Percentiles rank a stretch among this genome's conserved stretches.
These are phyloP conservation scores for Crucihimalaya himalaica DNA, from an alignment of 345 rosid genomes.

Conservation along the genomic window DNA sequence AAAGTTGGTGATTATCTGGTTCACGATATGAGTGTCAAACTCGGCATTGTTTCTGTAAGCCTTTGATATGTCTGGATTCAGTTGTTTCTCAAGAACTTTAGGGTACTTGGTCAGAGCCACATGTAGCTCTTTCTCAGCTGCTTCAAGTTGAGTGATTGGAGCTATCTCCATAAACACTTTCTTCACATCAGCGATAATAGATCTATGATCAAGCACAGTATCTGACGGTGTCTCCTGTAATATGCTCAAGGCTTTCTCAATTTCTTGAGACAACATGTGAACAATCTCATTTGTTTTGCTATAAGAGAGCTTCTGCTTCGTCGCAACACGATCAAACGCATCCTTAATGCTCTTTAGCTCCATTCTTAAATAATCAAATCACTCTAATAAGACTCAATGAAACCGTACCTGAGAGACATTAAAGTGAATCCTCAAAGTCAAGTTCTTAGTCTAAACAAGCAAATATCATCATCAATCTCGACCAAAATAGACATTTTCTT, in stretches of 20 bases:
- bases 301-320: constrained; percentile 66
- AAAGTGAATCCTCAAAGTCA: not conserved
- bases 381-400: not conserved
- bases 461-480: not conserved
- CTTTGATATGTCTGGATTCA: constrained; percentile 64
- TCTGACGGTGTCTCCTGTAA: constrained; percentile 34
- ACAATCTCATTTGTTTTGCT: constrained; percentile 59
- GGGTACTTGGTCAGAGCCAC: constrained; percentile 61
- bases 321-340: constrained; percentile 76
- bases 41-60: constrained; percentile 59
- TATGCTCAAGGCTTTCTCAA: constrained; percentile 46
- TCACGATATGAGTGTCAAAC: constrained; percentile 55
- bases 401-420: constrained; percentile 1
- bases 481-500: not conserved
- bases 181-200: constrained; percentile 49
- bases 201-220: constrained; percentile 39
- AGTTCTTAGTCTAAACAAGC: not conserved
- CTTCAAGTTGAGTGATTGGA: constrained; percentile 55
- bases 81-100: constrained; percentile 59
- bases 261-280: constrained; percentile 55
- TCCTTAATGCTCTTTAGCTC: constrained; percentile 73
- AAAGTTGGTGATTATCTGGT: constrained; percentile 66
- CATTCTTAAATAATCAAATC: constrained; percentile 41
- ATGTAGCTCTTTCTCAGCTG: constrained; percentile 65
- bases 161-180: constrained; percentile 46